These are phyloP conservation scores for Hyphopichia burtonii DNA, from an alignment of 1,139 yeast species.

Conservation along the genomic window DNA sequence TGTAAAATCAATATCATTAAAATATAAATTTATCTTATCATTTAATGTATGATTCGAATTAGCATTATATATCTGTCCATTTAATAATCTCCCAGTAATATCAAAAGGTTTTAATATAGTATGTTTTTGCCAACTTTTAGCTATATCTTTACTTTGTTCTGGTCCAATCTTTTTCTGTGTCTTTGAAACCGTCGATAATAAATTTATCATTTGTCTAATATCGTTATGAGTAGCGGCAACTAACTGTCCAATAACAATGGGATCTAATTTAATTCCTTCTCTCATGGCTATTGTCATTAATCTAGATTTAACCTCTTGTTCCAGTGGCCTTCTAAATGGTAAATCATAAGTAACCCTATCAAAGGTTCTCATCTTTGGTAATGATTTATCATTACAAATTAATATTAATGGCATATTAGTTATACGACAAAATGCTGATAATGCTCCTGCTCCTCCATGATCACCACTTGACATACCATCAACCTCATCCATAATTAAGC, in stretches of 20 bases:
- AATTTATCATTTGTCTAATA: slow-evolving; percentile 89
- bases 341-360: slow-evolving; percentile 82
- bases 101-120: slow-evolving; percentile 92
- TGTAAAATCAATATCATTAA: slow-evolving; percentile 91
- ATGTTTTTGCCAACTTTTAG: slow-evolving; percentile 83
- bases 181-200: slow-evolving; percentile 79
- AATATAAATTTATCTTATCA: slow-evolving; percentile 85
- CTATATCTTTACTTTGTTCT: slow-evolving; percentile 48
- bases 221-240: slow-evolving; percentile 87
- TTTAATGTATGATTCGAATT: slow-evolving; percentile 57
- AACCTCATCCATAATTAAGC: slow-evolving; percentile 96
- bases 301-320: slow-evolving; percentile 75
- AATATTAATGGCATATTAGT: slow-evolving; percentile 89
- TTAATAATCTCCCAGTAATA: slow-evolving; percentile 69
- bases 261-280: slow-evolving; percentile 79
- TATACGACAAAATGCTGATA: slow-evolving; percentile 81
- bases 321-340: slow-evolving; percentile 87
- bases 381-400: slow-evolving; percentile 87
- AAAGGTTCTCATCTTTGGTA: slow-evolving; percentile 96
- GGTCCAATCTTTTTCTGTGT: slow-evolving; percentile 63
- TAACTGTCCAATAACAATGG: slow-evolving; percentile 77
- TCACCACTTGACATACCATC: slow-evolving; percentile 99
- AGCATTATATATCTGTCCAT: slow-evolving; percentile 59
- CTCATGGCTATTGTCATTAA: slow-evolving; percentile 88
- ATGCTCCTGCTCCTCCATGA: slow-evolving; percentile 96